phyloP scores from a whole-genome alignment of 169 alveolate genomes.

The Plasmodium falciparum region DNA sequence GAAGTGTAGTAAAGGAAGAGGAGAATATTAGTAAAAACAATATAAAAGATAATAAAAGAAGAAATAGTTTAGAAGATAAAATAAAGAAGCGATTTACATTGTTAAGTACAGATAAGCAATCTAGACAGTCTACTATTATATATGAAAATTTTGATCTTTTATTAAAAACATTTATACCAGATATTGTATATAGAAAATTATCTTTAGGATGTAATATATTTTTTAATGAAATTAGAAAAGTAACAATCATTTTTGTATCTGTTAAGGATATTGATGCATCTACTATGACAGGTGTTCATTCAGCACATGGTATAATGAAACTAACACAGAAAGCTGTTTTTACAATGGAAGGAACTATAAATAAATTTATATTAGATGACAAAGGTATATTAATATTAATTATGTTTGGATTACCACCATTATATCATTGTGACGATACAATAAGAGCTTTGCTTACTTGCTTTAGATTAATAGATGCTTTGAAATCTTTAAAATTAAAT shows the following conservation, averaged over 20 bases:
- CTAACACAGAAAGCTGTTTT: constrained; percentile 80
- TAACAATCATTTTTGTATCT: constrained; percentile 85
- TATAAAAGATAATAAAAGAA: background rate
- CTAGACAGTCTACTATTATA: background rate
- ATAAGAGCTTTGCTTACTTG: constrained; percentile 86
- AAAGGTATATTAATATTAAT: constrained; percentile 86
- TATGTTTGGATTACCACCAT: constrained; percentile 90
- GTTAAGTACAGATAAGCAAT: background rate
- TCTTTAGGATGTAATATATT: constrained; percentile 84
- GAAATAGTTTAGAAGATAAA: background rate
- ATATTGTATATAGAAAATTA: constrained; percentile 82
- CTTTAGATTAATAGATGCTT: constrained; percentile 81
- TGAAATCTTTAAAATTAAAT: constrained; percentile 81
- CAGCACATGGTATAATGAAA: constrained; percentile 80
- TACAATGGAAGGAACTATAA: constrained; percentile 87
- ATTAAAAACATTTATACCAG: constrained; percentile 84
- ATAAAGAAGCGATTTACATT: background rate
- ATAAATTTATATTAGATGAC: constrained; percentile 88
- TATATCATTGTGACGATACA: constrained; percentile 88
- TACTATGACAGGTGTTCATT: constrained; percentile 77
- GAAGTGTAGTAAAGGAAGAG: background rate
- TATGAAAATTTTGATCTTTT: constrained; percentile 75
- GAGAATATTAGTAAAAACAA: background rate
- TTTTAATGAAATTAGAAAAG: constrained; percentile 87
- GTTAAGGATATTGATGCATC: constrained; percentile 84